Percentiles rank a stretch among this genome's conserved stretches.
These are phyloP conservation scores for Microascus cirrosus DNA, from an alignment of 2,329 filamentous ascomycete genomes.

Conservation along the genomic window DNA sequence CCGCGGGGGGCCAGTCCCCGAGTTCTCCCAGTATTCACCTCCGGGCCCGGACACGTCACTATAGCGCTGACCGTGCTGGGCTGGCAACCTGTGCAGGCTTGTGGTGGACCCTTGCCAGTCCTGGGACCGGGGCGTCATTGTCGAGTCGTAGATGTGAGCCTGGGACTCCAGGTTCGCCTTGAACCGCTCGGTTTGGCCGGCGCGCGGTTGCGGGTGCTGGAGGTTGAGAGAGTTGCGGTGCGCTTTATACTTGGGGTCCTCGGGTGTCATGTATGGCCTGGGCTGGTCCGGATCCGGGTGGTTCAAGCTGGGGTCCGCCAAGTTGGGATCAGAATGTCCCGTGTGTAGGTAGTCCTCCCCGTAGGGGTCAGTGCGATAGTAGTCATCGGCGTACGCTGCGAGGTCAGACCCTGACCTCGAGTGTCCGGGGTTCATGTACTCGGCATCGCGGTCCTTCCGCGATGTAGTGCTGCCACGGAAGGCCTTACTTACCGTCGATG, in stretches of 20 bases:
- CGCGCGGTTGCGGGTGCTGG: conserved; percentile 67
- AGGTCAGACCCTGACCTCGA: conserved; percentile 73
- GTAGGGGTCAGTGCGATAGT: conserved; percentile 40
- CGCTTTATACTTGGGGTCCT: conserved; percentile 71
- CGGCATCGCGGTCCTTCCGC: conserved; percentile 42
- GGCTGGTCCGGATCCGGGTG: conserved; percentile 22
- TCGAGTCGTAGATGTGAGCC: conserved; percentile 54
- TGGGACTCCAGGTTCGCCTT: conserved; percentile 63
- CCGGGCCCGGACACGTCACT: conserved; percentile 20
- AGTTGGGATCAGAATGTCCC: conserved; percentile 43
- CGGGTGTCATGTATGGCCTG: conserved; percentile 40
- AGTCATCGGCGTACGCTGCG: conserved; percentile 51
- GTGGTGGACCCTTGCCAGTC: conserved; percentile 53
- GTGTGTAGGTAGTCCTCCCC: conserved; percentile 50
- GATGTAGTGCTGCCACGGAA: conserved; percentile 53
- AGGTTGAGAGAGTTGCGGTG: conserved; percentile 72
- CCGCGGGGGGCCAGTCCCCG: conserved; percentile 37
- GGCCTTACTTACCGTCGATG: conserved; percentile 72
- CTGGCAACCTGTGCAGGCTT: conserved; percentile 42
- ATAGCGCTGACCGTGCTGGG: conserved; percentile 33
- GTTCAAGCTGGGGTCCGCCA: conserved; percentile 17
- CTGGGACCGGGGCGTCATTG: conserved; percentile 47
- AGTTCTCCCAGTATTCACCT: conserved; percentile 33
- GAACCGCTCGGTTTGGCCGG: conserved; percentile 63
- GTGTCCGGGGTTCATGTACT: conserved; percentile 29